Conservation (phyloP, 2,329 filamentous ascomycete species). For the Rhynchosporium graminicola region DNA sequence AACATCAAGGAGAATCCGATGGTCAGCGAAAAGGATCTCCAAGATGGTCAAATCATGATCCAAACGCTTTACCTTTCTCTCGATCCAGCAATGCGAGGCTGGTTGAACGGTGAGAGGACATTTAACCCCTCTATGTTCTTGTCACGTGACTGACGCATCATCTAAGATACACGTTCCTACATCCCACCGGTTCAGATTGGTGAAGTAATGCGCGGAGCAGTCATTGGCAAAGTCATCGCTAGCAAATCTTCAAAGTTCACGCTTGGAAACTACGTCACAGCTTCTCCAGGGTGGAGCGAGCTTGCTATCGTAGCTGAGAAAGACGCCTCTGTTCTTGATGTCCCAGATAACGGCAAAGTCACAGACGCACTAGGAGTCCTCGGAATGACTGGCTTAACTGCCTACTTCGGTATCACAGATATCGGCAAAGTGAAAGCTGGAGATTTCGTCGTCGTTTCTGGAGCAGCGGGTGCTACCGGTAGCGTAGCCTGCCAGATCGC, state of each 20-base stretch:
- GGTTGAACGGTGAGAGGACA: constrained; percentile 53
- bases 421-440: constrained; percentile 68
- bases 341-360: constrained; percentile 46
- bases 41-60: constrained; percentile 65
- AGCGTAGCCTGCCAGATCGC: constrained; percentile 77
- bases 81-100: constrained; percentile 76
- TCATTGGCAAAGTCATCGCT: constrained; percentile 62
- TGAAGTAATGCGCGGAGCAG: constrained; percentile 66
- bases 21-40: constrained; percentile 49
- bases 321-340: constrained; percentile 45
- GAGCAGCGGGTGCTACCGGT: constrained; percentile 77
- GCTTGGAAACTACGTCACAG: constrained; percentile 59
- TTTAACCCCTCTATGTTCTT: not conserved
- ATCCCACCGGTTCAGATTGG: constrained; percentile 68
- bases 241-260: constrained; percentile 56
- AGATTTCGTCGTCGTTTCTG: constrained; percentile 75
- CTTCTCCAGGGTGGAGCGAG: constrained; percentile 64
- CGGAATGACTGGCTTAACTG: constrained; percentile 71
- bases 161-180: constrained; percentile 56
- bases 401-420: constrained; percentile 72
- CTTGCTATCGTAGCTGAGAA: constrained; percentile 60
- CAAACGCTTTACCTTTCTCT: constrained; percentile 65
- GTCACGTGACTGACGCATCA: constrained; percentile 20
- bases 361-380: constrained; percentile 63
- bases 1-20: constrained; percentile 51